These are phyloP conservation scores for Marasmius oreades DNA, from an alignment of 1,284 basidiomycete genomes.

Conservation along the genomic window DNA sequence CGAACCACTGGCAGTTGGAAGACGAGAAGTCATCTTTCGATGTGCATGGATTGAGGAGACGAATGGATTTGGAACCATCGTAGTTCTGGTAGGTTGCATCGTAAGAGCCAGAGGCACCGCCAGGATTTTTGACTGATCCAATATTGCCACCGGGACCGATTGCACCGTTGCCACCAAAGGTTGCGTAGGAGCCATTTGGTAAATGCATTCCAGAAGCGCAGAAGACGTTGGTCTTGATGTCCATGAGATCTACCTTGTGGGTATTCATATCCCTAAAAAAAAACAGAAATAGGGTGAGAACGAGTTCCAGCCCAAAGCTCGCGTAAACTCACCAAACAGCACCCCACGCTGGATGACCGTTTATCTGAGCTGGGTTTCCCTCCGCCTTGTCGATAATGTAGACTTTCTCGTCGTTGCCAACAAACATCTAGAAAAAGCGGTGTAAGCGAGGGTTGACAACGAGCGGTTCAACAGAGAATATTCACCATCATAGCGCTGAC, in stretches of 20 bases:
- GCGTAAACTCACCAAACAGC: slow-evolving; percentile 46
- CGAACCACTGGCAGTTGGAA: slow-evolving; percentile 71
- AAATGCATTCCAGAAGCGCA: slow-evolving; percentile 75
- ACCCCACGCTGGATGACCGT: slow-evolving; percentile 53
- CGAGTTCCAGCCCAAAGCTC: slow-evolving; percentile 37
- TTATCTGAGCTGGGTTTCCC: slow-evolving; percentile 55
- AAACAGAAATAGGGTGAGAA: background rate
- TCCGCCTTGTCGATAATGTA: slow-evolving; percentile 61
- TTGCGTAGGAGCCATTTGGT: slow-evolving; percentile 60
- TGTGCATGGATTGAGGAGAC: slow-evolving; percentile 75
- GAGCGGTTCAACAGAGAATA: slow-evolving; percentile 13
- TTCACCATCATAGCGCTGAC: slow-evolving; percentile 26
- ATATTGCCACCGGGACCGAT: slow-evolving; percentile 72
- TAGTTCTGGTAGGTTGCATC: slow-evolving; percentile 63
- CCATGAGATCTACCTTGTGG: slow-evolving; percentile 56
- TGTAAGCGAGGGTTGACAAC: slow-evolving; percentile 13
- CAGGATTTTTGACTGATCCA: slow-evolving; percentile 38
- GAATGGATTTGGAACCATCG: slow-evolving; percentile 65
- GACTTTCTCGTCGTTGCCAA: slow-evolving; percentile 53
- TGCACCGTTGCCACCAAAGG: slow-evolving; percentile 76
- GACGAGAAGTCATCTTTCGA: slow-evolving; percentile 44
- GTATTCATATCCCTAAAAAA: slow-evolving; percentile 46
- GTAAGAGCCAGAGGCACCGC: slow-evolving; percentile 28
- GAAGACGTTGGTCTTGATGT: slow-evolving; percentile 78
- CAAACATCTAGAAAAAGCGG: slow-evolving; percentile 38